A percentile compares a stretch with the other conserved stretches of the same genome.
Evolutionary conservation across 78 protist genomes (phyloP).

Genomic region (Dictyostelium firmibasis): DNA sequence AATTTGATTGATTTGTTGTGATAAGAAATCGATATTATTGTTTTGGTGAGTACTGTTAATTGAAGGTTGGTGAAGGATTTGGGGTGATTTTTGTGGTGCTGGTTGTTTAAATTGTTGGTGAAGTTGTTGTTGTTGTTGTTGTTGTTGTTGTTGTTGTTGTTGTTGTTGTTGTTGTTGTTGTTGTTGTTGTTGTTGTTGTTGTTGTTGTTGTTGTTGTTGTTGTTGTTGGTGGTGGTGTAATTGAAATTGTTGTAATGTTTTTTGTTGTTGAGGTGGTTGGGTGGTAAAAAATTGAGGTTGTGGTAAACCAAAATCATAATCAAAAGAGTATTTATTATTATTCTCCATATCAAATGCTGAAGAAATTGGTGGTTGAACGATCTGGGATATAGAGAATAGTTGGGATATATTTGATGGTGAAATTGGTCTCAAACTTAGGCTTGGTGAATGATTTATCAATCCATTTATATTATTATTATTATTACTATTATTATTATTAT

Average conservation of each 20-base stretch:
- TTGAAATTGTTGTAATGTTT: not conserved
- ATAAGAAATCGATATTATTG: constrained; percentile 18
- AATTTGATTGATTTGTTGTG: not conserved
- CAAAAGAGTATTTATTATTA: not conserved
- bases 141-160: too few relatives aligned
- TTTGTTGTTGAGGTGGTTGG: constrained; percentile 24
- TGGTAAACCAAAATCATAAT: constrained; percentile 8
- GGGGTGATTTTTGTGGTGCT: not conserved
- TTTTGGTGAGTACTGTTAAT: not conserved
- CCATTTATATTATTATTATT: constrained; percentile 1
- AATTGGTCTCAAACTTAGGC: constrained; percentile 32
- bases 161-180: too few relatives aligned
- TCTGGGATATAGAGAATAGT: constrained; percentile 30
- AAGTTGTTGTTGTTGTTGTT: constrained; percentile 25
- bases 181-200: not conserved
- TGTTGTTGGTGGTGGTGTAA: constrained; percentile 23
- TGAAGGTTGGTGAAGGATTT: not conserved
- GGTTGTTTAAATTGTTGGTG: constrained; percentile 8
- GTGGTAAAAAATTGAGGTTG: constrained; percentile 34
- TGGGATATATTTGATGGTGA: constrained; percentile 65
- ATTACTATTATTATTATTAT: not conserved
- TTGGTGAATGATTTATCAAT: constrained; percentile 20
- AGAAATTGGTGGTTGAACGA: constrained; percentile 9
- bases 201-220: constrained; percentile 13
- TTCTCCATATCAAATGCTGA: constrained; percentile 37